Conservation (phyloP, 352 stramenopile genomes). For the Pythium rhizo-oryzae region DNA sequence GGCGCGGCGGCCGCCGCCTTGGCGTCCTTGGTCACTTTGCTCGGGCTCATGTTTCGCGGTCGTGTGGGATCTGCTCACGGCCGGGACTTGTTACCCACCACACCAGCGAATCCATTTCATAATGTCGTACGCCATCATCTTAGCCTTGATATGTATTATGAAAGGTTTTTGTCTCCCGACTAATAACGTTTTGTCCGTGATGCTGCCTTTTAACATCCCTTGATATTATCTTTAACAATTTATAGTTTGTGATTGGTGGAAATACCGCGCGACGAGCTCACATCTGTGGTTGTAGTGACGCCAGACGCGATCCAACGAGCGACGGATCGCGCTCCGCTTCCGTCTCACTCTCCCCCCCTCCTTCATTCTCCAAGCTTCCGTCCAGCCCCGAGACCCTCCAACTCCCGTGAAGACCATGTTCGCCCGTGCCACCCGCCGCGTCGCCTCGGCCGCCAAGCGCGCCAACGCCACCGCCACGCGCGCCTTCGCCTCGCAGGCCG, state of each 20-base stretch:
- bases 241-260: slow-evolving; percentile 30
- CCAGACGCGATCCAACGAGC: slow-evolving; percentile 23
- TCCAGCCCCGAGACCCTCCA: slow-evolving; percentile 13
- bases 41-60: slow-evolving; percentile 38
- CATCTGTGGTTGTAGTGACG: slow-evolving; percentile 31
- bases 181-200: too few species aligned
- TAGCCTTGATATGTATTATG: too few species aligned
- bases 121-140: too few species aligned
- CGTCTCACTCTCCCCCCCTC: slow-evolving; percentile 15
- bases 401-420: slow-evolving; percentile 54
- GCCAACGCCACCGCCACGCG: slow-evolving; percentile 39
- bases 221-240: slow-evolving; percentile 9
- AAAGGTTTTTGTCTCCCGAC: too few species aligned
- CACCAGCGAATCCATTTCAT: background rate
- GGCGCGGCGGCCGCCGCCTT: slow-evolving; percentile 4
- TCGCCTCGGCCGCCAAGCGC: slow-evolving; percentile 64
- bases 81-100: background rate
- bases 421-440: slow-evolving; percentile 63
- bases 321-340: slow-evolving; percentile 1
- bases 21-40: slow-evolving; percentile 27
- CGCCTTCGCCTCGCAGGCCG: slow-evolving; percentile 58
- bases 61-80: background rate
- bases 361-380: slow-evolving; percentile 34
- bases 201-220: slow-evolving; percentile 19
- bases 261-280: slow-evolving; percentile 16